Base-by-base conservation (phyloP, 1,284 basidiomycete species). In the Tremellales sp. region DNA sequence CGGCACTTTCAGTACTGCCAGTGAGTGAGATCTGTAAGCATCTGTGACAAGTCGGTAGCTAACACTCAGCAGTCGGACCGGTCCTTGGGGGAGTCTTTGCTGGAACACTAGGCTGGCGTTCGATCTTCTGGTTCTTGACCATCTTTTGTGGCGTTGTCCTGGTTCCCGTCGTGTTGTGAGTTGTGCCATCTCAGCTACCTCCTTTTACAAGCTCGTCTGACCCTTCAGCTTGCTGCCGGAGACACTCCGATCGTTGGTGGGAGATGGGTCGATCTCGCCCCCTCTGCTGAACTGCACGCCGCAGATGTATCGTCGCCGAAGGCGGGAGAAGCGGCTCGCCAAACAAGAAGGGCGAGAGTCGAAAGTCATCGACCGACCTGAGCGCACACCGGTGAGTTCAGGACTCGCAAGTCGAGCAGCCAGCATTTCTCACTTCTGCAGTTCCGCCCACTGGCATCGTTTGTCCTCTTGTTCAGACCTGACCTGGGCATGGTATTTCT, bases 101-200 rank as follows among this genome's bases (percentile, higher is more conserved):
- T 1, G 51, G 58, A 17, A 60, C 61, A 3, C 53, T 70, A 5
- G 64, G 65, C 12, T 70, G 67, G 69, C 53, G 64, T 35, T 51
- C 52, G 13, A 68, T 69, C 49, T 70, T 70, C 41, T 72, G 65
- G 67, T 65, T 69, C 51, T 49, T 69, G 17, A 58, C 58, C 24
- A 73, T 73, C 21, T 51, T 58, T n/a, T 58, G 55, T 33, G 61
- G 51, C 10, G 47, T 58, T 3, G 64, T 61, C 17, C 40, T 71
- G 17, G 45, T 65, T 3, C 53, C 64, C 8, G 54, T 72, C 22
- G 52, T 65, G 42, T 52, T 68, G 64, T 70, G 49, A 57, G 67
- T 49, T 11, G 24, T 21, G 29, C n/a, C 29, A 33, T 10, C n/a
- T n/a, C 10, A 8, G 29, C 10, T 33, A 8, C 13, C 19, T 19